These are phyloP conservation scores for Stachybotrys chlorohalonatus DNA, from an alignment of 2,329 filamentous ascomycete species.

Conservation along the genomic window DNA sequence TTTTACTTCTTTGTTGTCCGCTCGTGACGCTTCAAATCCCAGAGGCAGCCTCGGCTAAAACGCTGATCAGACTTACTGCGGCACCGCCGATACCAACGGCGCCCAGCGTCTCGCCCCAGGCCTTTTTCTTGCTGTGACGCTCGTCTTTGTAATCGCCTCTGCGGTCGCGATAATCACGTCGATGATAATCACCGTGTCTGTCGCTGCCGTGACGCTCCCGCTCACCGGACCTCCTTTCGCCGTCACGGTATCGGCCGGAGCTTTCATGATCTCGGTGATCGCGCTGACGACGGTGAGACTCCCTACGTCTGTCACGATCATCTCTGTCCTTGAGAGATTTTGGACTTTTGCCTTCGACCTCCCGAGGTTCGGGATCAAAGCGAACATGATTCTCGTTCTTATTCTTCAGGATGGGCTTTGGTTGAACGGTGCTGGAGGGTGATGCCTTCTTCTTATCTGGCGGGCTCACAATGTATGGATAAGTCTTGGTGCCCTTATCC, in stretches of 20 bases:
- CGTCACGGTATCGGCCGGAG: conserved; percentile 9
- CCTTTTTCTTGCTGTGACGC: conserved; percentile 30
- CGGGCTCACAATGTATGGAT: conserved; percentile 27
- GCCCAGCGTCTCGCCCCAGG: conserved; percentile 44
- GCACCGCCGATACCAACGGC: conserved; percentile 53
- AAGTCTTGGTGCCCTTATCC: conserved; percentile 20
- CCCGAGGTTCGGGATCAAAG: conserved; percentile 39
- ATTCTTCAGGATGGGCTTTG: conserved; percentile 55
- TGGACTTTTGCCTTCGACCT: conserved; percentile 26
- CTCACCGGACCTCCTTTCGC: conserved; percentile 20
- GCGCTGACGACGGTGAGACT: conserved; percentile 9
- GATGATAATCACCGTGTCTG: conserved; percentile 26
- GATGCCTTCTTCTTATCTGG: conserved; percentile 23
- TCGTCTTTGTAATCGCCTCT: conserved; percentile 28
- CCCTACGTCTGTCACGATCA: conserved; percentile 12
- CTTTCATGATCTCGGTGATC: conserved; percentile 17
- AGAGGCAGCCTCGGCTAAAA: conserved; percentile 47
- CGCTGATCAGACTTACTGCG: conserved; percentile 47
- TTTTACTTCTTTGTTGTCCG: background rate
- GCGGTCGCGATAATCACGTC: conserved; percentile 30
- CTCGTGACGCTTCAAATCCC: conserved; percentile 9
- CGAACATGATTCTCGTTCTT: conserved; percentile 48
- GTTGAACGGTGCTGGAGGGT: conserved; percentile 26
- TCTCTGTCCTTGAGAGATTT: conserved; percentile 22
- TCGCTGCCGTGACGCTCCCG: conserved; percentile 17